phyloP scores from a whole-genome alignment of 495 filamentous ascomycete genomes.

The Achaetomiella virescens region DNA sequence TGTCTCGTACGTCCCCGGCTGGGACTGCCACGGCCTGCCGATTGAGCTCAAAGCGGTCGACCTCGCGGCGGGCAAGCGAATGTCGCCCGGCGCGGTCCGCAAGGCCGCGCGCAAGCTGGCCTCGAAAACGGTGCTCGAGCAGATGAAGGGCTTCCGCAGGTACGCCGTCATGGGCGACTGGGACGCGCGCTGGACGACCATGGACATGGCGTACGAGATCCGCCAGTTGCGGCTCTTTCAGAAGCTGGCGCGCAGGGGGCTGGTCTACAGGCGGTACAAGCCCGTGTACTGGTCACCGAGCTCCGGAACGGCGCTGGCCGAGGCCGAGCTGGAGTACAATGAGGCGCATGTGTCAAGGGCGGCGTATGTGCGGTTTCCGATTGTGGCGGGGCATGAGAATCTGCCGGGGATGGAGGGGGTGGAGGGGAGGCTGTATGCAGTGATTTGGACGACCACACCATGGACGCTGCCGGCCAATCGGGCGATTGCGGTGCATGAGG shows the following conservation, averaged over 20 bases:
- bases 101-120: constrained; percentile 71
- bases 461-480: constrained; percentile 95
- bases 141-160: constrained; percentile 73
- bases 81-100: constrained; percentile 48
- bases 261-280: constrained; percentile 84
- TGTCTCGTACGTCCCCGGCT: constrained; percentile 86
- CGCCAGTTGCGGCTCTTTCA: constrained; percentile 79
- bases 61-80: constrained; percentile 28
- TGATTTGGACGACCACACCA: constrained; percentile 96
- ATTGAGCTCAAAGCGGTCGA: constrained; percentile 97
- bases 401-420: constrained; percentile 32
- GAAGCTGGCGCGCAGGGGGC: constrained; percentile 72
- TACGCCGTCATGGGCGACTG: constrained; percentile 95
- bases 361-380: constrained; percentile 74
- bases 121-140: constrained; percentile 61
- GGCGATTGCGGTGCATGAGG: constrained; percentile 71
- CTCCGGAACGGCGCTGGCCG: constrained; percentile 82
- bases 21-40: constrained; percentile 97
- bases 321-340: constrained; percentile 93
- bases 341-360: constrained; percentile 74
- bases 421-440: constrained; percentile 51
- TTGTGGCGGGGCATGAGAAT: constrained; percentile 46
- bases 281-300: constrained; percentile 97
- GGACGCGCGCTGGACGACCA: constrained; percentile 85
- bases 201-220: constrained; percentile 83